phyloP scores from a whole-genome alignment of 495 filamentous ascomycete genomes.

The Lepraria neglecta region DNA sequence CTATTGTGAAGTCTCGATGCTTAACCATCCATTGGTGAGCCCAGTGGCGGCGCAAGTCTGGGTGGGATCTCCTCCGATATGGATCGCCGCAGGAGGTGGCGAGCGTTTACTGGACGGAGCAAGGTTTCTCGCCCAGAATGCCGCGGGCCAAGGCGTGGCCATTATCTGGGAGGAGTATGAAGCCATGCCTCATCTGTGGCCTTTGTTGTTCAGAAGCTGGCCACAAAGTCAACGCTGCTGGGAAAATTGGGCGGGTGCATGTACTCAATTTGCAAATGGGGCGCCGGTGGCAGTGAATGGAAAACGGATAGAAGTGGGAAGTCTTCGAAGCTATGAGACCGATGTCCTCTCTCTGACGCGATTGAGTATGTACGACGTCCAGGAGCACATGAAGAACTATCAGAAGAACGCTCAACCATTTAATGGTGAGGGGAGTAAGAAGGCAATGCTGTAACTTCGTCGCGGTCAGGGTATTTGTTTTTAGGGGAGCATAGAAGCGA shows the following conservation, averaged over 20 bases:
- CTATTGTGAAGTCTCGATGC: constrained; percentile 20
- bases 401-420: background rate
- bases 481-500: too few species aligned
- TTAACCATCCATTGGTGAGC: constrained; percentile 24
- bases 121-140: constrained; percentile 16
- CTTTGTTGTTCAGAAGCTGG: constrained; percentile 8
- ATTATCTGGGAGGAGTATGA: constrained; percentile 26
- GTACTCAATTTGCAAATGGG: background rate
- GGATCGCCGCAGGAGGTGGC: constrained; percentile 22
- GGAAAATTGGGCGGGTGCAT: constrained; percentile 4
- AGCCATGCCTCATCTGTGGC: constrained; percentile 25
- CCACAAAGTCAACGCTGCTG: background rate
- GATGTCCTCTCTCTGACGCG: background rate
- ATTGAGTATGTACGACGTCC: background rate
- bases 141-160: constrained; percentile 15
- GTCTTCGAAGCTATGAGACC: background rate
- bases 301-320: background rate
- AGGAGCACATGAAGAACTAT: background rate
- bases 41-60: constrained; percentile 22
- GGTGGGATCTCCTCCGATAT: constrained; percentile 23
- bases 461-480: too few species aligned
- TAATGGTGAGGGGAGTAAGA: background rate
- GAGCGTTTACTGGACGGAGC: constrained; percentile 22
- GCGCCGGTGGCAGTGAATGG: background rate
- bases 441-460: constrained; percentile 3